These are phyloP conservation scores for Aspergillus fischeri DNA, from an alignment of 2,329 filamentous ascomycete species.

Conservation along the genomic window DNA sequence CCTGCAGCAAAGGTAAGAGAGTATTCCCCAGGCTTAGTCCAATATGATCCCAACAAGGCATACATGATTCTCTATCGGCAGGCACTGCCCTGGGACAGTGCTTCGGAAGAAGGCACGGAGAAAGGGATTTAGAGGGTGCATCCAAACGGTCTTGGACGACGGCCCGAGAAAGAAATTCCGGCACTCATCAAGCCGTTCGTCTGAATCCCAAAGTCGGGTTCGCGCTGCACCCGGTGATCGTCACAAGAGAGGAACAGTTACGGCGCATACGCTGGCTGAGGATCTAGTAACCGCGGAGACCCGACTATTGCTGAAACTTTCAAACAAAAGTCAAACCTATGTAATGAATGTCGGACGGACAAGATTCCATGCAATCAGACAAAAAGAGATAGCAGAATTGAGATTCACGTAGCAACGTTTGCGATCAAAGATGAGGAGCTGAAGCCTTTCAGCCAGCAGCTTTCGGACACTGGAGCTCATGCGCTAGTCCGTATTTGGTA, in stretches of 20 bases:
- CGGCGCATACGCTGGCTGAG: conserved; percentile 24
- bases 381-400: background rate
- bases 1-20: conserved; percentile 38
- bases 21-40: conserved; percentile 12
- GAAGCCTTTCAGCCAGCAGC: conserved; percentile 14
- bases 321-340: background rate
- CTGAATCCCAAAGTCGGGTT: conserved; percentile 18
- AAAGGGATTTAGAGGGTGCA: conserved; percentile 99
- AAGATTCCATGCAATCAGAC: background rate
- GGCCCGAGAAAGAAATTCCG: conserved; percentile 29
- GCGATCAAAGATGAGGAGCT: conserved; percentile 3
- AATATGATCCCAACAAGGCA: conserved; percentile 9
- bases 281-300: conserved; percentile 2
- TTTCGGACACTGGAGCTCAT: conserved; percentile 25
- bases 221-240: conserved; percentile 20
- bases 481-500: conserved; percentile 30
- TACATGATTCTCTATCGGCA: conserved; percentile 82
- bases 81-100: conserved; percentile 85
- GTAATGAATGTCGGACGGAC: background rate
- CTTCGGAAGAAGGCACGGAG: conserved; percentile 98
- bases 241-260: conserved; percentile 29
- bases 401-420: background rate
- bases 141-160: conserved; percentile 56
- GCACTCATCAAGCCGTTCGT: conserved; percentile 37
- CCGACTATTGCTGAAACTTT: background rate